Conservation (phyloP, 805 yeast genomes). For the Barnettozyma sucrosica region DNA sequence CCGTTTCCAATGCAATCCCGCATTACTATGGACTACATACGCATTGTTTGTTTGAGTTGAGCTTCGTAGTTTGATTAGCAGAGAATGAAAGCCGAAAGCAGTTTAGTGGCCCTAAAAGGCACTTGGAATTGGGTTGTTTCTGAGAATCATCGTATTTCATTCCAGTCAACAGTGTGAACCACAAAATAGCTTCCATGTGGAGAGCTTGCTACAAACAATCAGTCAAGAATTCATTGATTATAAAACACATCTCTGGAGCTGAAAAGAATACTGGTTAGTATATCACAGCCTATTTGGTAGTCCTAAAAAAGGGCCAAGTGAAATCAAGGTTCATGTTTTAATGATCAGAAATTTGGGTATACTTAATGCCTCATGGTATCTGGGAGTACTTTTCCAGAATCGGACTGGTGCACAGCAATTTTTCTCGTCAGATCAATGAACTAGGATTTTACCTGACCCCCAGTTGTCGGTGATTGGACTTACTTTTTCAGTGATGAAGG, state of each 20-base stretch:
- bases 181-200: too few relatives aligned
- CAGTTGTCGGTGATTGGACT: neutral
- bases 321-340: neutral
- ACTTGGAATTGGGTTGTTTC: too few relatives aligned
- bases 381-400: conserved; percentile 23
- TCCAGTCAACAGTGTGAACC: too few relatives aligned
- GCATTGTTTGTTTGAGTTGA: too few relatives aligned
- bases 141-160: too few relatives aligned
- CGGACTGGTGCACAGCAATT: conserved; percentile 31
- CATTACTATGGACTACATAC: too few relatives aligned
- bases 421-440: conserved; percentile 23
- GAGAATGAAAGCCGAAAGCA: too few relatives aligned
- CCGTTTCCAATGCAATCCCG: too few relatives aligned
- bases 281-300: neutral
- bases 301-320: neutral
- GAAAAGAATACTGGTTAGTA: neutral
- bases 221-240: neutral
- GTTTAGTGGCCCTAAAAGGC: too few relatives aligned
- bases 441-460: neutral
- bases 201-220: neutral
- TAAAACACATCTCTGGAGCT: neutral
- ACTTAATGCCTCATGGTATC: conserved; percentile 26
- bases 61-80: too few relatives aligned
- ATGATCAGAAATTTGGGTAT: conserved; percentile 29
- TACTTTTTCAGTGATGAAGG: neutral